phyloP scores from a whole-genome alignment of 345 rosid species.

The Litchi chinensis region DNA sequence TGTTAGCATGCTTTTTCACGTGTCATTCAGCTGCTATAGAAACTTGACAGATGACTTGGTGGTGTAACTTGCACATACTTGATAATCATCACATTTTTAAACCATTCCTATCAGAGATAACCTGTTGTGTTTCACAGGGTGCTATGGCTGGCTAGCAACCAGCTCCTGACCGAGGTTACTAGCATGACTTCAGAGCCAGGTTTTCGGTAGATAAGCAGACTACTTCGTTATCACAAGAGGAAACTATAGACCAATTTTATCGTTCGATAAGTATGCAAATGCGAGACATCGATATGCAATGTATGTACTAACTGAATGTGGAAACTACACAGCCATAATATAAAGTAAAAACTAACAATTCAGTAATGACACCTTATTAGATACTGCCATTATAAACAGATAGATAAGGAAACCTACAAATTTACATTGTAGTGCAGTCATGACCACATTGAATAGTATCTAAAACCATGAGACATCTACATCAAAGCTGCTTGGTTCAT shows the following conservation, averaged over 20 bases:
- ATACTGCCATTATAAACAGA: not conserved
- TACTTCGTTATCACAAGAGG: not conserved
- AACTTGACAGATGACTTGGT: no score
- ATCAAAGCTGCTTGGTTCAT: slow-evolving; percentile 22
- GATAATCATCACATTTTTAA: not conserved
- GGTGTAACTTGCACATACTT: not conserved
- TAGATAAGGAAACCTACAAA: not conserved
- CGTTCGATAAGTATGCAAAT: no score
- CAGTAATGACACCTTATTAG: not conserved
- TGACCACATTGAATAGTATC: not conserved
- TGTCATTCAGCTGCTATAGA: no score
- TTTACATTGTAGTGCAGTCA: not conserved
- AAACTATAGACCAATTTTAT: not conserved
- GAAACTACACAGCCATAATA: not conserved
- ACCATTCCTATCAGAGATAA: not conserved
- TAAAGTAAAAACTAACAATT: not conserved
- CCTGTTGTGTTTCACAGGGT: not conserved
- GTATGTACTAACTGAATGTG: not conserved
- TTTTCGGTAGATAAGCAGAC: not conserved
- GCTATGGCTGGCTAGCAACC: not conserved
- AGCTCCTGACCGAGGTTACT: no score
- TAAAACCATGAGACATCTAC: not conserved
- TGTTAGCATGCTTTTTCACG: no score
- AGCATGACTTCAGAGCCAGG: not conserved
- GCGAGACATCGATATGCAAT: no score